These are phyloP conservation scores for Agrocybe praecox DNA, from an alignment of 768 basidiomycete genomes.

Conservation along the genomic window DNA sequence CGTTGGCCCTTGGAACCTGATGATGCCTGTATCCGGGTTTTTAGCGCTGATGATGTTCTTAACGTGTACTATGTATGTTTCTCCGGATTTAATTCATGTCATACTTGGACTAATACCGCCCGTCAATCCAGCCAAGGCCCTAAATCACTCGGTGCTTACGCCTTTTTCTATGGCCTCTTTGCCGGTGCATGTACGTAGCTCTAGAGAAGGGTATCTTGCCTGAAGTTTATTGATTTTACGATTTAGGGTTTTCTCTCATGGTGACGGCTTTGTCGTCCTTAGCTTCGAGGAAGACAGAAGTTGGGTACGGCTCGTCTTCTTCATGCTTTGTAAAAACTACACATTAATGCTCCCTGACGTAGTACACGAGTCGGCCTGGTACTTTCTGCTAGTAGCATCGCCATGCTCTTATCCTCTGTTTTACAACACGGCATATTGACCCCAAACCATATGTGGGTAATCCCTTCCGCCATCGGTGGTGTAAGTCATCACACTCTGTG, in stretches of 20 bases:
- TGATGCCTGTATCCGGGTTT: slow-evolving; percentile 33
- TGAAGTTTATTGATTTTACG: neutral
- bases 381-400: slow-evolving; percentile 34
- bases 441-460: slow-evolving; percentile 30
- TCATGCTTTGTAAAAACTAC: neutral
- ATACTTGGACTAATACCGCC: neutral
- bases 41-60: slow-evolving; percentile 44
- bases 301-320: slow-evolving; percentile 7
- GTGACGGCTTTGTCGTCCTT: slow-evolving; percentile 19
- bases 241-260: slow-evolving; percentile 19
- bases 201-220: neutral
- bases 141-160: slow-evolving; percentile 39
- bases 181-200: slow-evolving; percentile 46
- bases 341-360: neutral
- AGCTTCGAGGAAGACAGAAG: slow-evolving; percentile 18
- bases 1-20: slow-evolving; percentile 38
- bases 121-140: slow-evolving; percentile 29
- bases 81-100: neutral
- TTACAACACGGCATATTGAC: slow-evolving; percentile 38
- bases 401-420: slow-evolving; percentile 32
- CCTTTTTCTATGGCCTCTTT: slow-evolving; percentile 49
- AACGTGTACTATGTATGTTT: slow-evolving; percentile 35
- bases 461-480: slow-evolving; percentile 35
- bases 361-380: slow-evolving; percentile 40
- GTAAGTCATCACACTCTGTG: slow-evolving; percentile 21